phyloP scores from a whole-genome alignment of 1,139 yeast genomes.

The Candida sanyaensis region DNA sequence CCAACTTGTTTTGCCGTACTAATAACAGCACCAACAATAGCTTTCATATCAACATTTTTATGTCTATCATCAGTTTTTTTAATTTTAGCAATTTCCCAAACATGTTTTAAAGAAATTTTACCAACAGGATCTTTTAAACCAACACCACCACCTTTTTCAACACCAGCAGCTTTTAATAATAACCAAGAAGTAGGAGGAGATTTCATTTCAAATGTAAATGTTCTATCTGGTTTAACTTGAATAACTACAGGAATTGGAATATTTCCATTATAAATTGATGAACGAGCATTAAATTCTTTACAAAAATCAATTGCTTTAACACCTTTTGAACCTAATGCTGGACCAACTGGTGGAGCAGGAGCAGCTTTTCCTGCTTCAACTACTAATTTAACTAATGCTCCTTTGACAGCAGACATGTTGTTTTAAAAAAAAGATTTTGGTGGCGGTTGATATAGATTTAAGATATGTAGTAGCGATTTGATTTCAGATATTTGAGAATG shows the following conservation, averaged over 20 bases:
- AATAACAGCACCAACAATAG: slow-evolving; percentile 78
- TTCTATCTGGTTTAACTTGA: slow-evolving; percentile 88
- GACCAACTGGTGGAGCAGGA: slow-evolving; percentile 99
- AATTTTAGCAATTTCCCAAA: slow-evolving; percentile 92
- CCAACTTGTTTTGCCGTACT: slow-evolving; percentile 91
- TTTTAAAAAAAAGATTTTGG: too few species aligned
- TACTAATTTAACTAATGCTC: slow-evolving; percentile 76
- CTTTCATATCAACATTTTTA: slow-evolving; percentile 65
- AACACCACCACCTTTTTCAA: slow-evolving; percentile 74
- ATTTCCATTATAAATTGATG: slow-evolving; percentile 83
- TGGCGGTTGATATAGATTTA: too few species aligned
- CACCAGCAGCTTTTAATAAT: slow-evolving; percentile 78
- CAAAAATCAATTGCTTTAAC: slow-evolving; percentile 98
- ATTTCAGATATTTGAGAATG: background rate
- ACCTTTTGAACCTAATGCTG: slow-evolving; percentile 98
- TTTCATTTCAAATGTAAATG: slow-evolving; percentile 83
- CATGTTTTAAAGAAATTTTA: slow-evolving; percentile 78
- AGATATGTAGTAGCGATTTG: background rate
- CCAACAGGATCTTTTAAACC: slow-evolving; percentile 61
- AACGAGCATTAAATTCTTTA: slow-evolving; percentile 96
- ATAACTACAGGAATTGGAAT: slow-evolving; percentile 86
- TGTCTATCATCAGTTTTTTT: slow-evolving; percentile 87
- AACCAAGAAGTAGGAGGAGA: slow-evolving; percentile 93
- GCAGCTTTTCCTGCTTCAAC: slow-evolving; percentile 99
- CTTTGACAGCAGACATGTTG: slow-evolving; percentile 26